Conservation (phyloP, 2,329 filamentous ascomycete genomes). For the Berkeleyomyces rouxiae region DNA sequence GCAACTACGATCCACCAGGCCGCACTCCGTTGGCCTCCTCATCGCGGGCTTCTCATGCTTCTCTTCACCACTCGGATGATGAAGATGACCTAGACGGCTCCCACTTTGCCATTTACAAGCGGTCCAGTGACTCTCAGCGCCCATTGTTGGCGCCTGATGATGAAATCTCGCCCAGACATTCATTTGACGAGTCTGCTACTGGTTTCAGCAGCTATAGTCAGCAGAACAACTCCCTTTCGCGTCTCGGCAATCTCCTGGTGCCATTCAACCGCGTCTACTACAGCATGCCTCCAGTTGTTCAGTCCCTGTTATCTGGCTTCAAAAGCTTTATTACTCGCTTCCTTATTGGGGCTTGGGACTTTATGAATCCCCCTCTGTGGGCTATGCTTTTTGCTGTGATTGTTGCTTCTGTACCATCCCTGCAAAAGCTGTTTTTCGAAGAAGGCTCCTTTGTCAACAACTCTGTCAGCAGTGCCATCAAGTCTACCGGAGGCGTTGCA, state of each 20-base stretch:
- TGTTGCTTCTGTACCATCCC: slow-evolving; percentile 67
- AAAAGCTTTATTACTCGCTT: slow-evolving; percentile 23
- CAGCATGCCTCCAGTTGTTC: not conserved
- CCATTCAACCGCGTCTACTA: not conserved
- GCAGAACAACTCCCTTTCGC: not conserved
- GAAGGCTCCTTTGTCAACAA: slow-evolving; percentile 83
- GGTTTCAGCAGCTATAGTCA: slow-evolving; percentile 1
- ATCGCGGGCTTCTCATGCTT: slow-evolving; percentile 33
- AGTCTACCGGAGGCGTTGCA: slow-evolving; percentile 74
- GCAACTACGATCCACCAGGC: slow-evolving; percentile 36
- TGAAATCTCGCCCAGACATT: not conserved
- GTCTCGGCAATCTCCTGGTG: not conserved
- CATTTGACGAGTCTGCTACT: not conserved
- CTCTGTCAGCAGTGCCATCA: slow-evolving; percentile 75
- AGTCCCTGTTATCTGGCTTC: not conserved
- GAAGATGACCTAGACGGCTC: slow-evolving; percentile 22
- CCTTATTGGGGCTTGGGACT: slow-evolving; percentile 59
- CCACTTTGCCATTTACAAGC: slow-evolving; percentile 5
- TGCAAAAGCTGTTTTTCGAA: slow-evolving; percentile 77
- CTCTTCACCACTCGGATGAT: slow-evolving; percentile 32
- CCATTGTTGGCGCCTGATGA: slow-evolving; percentile 1
- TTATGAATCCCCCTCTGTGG: slow-evolving; percentile 98
- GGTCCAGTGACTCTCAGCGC: slow-evolving; percentile 7
- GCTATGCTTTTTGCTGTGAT: slow-evolving; percentile 87
- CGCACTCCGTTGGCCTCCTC: slow-evolving; percentile 36